These are phyloP conservation scores for Talaromyces adpressus DNA, from an alignment of 495 filamentous ascomycete species.

Conservation along the genomic window DNA sequence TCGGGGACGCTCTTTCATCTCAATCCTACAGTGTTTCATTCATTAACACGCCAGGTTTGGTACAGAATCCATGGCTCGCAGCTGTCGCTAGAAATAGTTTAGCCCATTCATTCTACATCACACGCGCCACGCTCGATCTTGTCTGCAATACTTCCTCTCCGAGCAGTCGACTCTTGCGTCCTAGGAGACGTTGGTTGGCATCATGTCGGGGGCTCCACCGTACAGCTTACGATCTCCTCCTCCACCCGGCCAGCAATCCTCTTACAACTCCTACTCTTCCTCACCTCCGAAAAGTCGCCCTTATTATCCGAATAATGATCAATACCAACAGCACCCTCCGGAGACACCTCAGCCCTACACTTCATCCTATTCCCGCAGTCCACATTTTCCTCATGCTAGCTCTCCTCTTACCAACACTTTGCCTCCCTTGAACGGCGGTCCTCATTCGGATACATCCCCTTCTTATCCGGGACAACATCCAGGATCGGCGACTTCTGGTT, in stretches of 20 bases:
- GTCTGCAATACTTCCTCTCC: neutral
- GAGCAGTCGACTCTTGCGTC: neutral
- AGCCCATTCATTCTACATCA: neutral
- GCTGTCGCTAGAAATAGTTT: slow-evolving; percentile 11
- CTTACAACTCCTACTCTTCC: slow-evolving; percentile 28
- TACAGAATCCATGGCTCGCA: slow-evolving; percentile 10
- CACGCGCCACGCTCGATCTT: neutral
- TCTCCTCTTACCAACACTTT: slow-evolving; percentile 43
- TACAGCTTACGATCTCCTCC: slow-evolving; percentile 40
- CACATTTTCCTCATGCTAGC: slow-evolving; percentile 43
- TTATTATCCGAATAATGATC: slow-evolving; percentile 52
- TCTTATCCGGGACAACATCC: slow-evolving; percentile 39
- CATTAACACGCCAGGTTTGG: neutral
- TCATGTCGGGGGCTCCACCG: slow-evolving; percentile 43
- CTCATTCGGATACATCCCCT: slow-evolving; percentile 32
- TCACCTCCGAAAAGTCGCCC: slow-evolving; percentile 43
- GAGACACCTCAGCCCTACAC: slow-evolving; percentile 47
- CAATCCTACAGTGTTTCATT: neutral
- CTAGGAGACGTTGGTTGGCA: slow-evolving; percentile 29
- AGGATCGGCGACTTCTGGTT: slow-evolving; percentile 23
- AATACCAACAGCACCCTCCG: slow-evolving; percentile 45
- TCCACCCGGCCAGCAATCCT: slow-evolving; percentile 34
- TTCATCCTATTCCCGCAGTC: slow-evolving; percentile 49
- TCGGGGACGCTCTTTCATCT: neutral
- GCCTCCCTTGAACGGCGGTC: slow-evolving; percentile 43